phyloP scores from a whole-genome alignment of 495 filamentous ascomycete genomes.

The Aspergillus steynii region DNA sequence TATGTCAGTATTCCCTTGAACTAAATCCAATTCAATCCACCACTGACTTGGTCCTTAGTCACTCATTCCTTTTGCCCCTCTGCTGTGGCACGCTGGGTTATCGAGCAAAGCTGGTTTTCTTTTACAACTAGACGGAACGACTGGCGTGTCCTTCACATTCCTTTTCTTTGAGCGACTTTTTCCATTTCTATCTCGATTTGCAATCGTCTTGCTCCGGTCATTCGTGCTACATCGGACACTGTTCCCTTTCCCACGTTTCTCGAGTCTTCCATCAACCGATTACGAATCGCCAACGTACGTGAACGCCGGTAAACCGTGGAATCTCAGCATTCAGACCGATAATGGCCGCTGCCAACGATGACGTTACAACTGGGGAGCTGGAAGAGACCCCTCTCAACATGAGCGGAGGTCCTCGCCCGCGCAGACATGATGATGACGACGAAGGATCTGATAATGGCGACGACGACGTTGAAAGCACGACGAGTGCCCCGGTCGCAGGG shows the following conservation, averaged over 20 bases:
- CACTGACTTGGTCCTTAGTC: conserved; percentile 2
- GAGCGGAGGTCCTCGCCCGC: conserved; percentile 60
- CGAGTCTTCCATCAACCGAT: background rate
- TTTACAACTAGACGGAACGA: conserved; percentile 19
- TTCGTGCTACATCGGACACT: background rate
- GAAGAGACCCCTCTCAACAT: conserved; percentile 72
- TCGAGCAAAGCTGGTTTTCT: conserved; percentile 11
- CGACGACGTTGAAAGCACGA: conserved; percentile 88
- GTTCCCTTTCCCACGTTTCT: background rate
- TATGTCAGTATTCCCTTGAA: conserved; percentile 1
- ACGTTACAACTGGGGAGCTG: conserved; percentile 66
- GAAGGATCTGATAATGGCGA: conserved; percentile 83
- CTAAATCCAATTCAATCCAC: background rate
- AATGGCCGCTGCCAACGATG: conserved; percentile 68
- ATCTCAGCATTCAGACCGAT: conserved; percentile 57
- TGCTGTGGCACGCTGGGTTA: conserved; percentile 24
- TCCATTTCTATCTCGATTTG: conserved; percentile 4
- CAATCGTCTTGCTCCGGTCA: background rate
- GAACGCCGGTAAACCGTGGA: conserved; percentile 23
- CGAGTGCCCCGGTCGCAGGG: conserved; percentile 77
- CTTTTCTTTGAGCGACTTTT: conserved; percentile 17
- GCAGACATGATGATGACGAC: conserved; percentile 82
- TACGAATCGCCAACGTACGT: background rate
- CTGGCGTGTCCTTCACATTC: conserved; percentile 34
- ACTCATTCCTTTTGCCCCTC: conserved; percentile 28